These are phyloP conservation scores for Fusarium paranaense DNA, from an alignment of 2,329 filamentous ascomycete species.

Conservation along the genomic window DNA sequence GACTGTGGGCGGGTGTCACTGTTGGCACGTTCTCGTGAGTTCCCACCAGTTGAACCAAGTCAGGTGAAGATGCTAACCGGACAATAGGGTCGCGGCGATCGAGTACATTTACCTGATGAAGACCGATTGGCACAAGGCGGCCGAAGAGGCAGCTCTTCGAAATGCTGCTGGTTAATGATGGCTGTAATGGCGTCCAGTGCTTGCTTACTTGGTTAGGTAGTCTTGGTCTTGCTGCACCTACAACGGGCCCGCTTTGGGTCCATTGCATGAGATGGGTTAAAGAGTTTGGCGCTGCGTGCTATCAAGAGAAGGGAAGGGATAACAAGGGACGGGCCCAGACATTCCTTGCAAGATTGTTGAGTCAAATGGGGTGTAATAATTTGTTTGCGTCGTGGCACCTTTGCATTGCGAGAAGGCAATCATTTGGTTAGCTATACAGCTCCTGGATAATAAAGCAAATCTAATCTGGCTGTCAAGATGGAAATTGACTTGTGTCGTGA, in stretches of 20 bases:
- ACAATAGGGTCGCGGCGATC: slow-evolving; percentile 60
- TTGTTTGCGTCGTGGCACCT: not conserved
- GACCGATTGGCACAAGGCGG: slow-evolving; percentile 67
- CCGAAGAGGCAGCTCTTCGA: slow-evolving; percentile 63
- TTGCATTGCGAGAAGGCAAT: not conserved
- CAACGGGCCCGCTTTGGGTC: not conserved
- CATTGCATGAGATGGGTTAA: not conserved
- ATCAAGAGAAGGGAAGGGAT: not conserved
- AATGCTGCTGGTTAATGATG: slow-evolving; percentile 61
- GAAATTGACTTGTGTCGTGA: not conserved
- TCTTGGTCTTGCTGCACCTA: not conserved
- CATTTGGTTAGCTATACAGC: not conserved
- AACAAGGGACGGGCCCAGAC: not conserved
- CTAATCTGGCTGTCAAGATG: not conserved
- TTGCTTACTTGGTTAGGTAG: not conserved
- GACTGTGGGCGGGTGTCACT: slow-evolving; percentile 84
- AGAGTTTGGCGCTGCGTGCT: not conserved
- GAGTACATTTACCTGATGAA: slow-evolving; percentile 65
- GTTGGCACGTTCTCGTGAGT: slow-evolving; percentile 75
- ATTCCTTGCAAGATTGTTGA: not conserved
- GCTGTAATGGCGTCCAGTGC: no score
- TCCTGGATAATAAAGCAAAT: not conserved
- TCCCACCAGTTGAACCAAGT: not conserved
- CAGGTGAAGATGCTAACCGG: slow-evolving; percentile 10
- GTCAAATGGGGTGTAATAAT: not conserved